Base-by-base conservation (phyloP, 768 basidiomycete genomes). In the Kwoniella europaea region DNA sequence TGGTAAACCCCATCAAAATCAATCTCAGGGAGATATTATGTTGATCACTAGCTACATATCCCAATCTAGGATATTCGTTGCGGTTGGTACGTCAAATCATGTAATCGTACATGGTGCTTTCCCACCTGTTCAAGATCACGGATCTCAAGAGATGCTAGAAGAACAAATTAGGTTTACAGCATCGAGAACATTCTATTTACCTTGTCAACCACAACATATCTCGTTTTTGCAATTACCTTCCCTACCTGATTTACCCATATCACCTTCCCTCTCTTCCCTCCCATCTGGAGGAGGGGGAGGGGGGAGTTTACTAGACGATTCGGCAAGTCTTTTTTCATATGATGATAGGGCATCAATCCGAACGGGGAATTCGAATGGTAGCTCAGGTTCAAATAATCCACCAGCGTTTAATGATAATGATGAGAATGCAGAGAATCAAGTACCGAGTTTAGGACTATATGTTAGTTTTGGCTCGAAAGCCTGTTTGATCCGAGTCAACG, bases 161-260 rank as follows among this genome's bases (percentile, higher is more conserved):
- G 64, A 61, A 1, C 35, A 58, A 27, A 58, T 67, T 22, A 50
- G 64, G 20, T 73, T 76, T 50, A 63, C 58, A 3, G 63, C 67
- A 10, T 65, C 61, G 5, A 71, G 69, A 27, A 65, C 52, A n/a
- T 76, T 73, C 61, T 76, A 76, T 54, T 70, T 76, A 9, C 75
- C 75, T 29, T 58, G 66, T 24, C 44, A 64, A n/a, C 70, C 75
- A 9, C 4, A 15, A 5, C 54, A 62, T 29, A 66, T 73, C 52
- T 68, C 72, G 3, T 65, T 76, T n/a, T 6, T 76, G 1, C 59
- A 62, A 27, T 61, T 76, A 27, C 68, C 68, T 43, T 68, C 60
- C 10, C 56, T 20, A 1, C 43, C 53, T 27, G 53, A 63, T 41
- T 24, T 55, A 6, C 62, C 60, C 16, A 44, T 18, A 1, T 50